phyloP scores from a whole-genome alignment of 495 filamentous ascomycete species.

The Penicillium bovifimosum region DNA sequence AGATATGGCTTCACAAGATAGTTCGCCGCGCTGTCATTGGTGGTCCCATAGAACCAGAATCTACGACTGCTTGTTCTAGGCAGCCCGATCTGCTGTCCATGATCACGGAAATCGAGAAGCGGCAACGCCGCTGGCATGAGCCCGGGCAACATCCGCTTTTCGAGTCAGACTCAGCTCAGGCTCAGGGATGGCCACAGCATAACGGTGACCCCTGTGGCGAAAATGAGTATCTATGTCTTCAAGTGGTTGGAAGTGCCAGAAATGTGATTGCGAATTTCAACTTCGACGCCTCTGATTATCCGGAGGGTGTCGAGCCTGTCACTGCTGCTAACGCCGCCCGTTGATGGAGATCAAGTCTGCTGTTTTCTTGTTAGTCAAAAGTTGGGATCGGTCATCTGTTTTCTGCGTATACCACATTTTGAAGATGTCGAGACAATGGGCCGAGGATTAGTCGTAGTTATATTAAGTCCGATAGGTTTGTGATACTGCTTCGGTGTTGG shows the following conservation, averaged over 20 bases:
- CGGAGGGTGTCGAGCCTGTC: slow-evolving; percentile 23
- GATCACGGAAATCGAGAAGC: slow-evolving; percentile 37
- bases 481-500: no score
- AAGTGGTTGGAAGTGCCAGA: slow-evolving; percentile 34
- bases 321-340: not conserved
- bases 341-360: not conserved
- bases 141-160: slow-evolving; percentile 21
- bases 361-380: not conserved
- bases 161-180: not conserved
- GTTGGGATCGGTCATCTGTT: not conserved
- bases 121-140: slow-evolving; percentile 41
- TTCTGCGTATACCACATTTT: slow-evolving; percentile 3
- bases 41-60: slow-evolving; percentile 19
- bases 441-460: not conserved
- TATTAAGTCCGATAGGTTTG: not conserved
- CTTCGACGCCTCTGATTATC: slow-evolving; percentile 40
- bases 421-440: not conserved
- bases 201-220: slow-evolving; percentile 25
- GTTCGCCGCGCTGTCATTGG: slow-evolving; percentile 38
- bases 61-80: slow-evolving; percentile 17
- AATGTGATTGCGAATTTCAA: slow-evolving; percentile 36
- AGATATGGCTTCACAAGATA: slow-evolving; percentile 34
- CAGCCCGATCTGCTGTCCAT: slow-evolving; percentile 32
- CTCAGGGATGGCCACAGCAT: not conserved
- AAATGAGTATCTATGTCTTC: slow-evolving; percentile 34